phyloP scores from a whole-genome alignment of 768 basidiomycete species.

The Macrolepiota dolichaula region DNA sequence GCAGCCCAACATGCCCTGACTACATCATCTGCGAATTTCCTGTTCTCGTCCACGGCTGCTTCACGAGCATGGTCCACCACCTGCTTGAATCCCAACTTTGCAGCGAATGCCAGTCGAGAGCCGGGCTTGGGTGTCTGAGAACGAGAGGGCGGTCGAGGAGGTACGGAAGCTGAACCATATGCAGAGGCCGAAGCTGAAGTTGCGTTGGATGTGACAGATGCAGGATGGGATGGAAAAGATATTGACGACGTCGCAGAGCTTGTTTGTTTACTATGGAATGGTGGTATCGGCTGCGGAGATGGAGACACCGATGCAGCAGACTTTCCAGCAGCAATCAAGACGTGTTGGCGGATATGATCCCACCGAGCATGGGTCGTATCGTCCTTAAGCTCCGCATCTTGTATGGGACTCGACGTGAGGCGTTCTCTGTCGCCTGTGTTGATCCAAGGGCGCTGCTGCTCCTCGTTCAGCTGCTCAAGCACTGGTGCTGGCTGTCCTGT shows the following conservation, averaged over 20 bases:
- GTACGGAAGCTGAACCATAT: conserved; percentile 11
- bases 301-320: conserved; percentile 20
- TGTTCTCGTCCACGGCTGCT: conserved; percentile 42
- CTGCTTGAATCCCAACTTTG: conserved; percentile 55
- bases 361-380: conserved; percentile 32
- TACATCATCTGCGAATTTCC: conserved; percentile 54
- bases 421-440: conserved; percentile 11
- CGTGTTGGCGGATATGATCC: conserved; percentile 54
- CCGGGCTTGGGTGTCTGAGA: conserved; percentile 20
- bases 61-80: conserved; percentile 65
- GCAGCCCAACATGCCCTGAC: conserved; percentile 51
- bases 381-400: not conserved
- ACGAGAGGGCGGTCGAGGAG: conserved; percentile 19
- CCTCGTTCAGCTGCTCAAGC: not conserved
- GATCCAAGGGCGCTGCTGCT: not conserved
- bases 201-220: conserved; percentile 13
- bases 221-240: not conserved
- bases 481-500: conserved; percentile 5
- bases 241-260: not conserved
- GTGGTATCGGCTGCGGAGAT: not conserved
- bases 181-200: conserved; percentile 20
- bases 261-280: not conserved
- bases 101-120: conserved; percentile 9
- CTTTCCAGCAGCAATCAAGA: conserved; percentile 32
- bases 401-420: conserved; percentile 14